A percentile compares a stretch with the other conserved stretches of the same genome.
These are phyloP conservation scores for Symbiodinium pilosum DNA, from an alignment of 73 alveolate genomes.

Conservation along the genomic window DNA sequence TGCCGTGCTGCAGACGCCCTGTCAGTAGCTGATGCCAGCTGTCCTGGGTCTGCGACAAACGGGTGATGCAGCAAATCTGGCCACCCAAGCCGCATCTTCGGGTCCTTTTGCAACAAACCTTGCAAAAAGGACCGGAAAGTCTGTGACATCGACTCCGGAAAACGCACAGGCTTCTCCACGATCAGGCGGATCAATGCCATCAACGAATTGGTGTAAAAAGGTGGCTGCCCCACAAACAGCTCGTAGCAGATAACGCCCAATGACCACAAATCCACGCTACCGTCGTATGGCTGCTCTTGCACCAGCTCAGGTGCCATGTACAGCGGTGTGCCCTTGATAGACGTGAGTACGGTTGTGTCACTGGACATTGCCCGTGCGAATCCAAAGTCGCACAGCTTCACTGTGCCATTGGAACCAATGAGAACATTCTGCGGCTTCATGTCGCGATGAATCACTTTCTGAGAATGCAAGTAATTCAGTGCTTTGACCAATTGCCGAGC, in stretches of 20 bases:
- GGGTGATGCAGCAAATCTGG: constrained; percentile 99
- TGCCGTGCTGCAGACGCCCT: too few relatives aligned
- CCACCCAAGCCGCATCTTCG: constrained; percentile 99
- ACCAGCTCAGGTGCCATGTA: constrained; percentile 99
- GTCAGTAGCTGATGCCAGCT: too few relatives aligned
- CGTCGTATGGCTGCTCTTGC: constrained; percentile 99
- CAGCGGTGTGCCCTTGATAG: constrained; percentile 99
- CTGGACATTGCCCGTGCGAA: constrained; percentile 99
- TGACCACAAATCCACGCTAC: constrained; percentile 99
- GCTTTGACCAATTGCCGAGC: constrained; percentile 99
- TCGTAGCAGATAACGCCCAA: constrained; percentile 99
- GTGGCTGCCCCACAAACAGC: constrained; percentile 99
- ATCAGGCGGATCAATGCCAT: constrained; percentile 98
- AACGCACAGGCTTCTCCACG: constrained; percentile 99
- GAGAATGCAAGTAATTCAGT: constrained; percentile 98
- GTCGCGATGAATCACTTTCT: constrained; percentile 99
- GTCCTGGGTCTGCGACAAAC: constrained; percentile 95
- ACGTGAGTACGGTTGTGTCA: constrained; percentile 99
- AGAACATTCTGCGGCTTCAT: constrained; percentile 99
- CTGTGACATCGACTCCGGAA: constrained; percentile 98
- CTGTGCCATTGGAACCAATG: constrained; percentile 99
- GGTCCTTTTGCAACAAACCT: constrained; percentile 99
- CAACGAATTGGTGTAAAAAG: constrained; percentile 99
- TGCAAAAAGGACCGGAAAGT: constrained; percentile 96
- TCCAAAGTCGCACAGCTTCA: constrained; percentile 99